Percentiles rank a stretch among this genome's conserved stretches.
Conservation (phyloP, 345 rosid genomes). For the Viola odorata region DNA sequence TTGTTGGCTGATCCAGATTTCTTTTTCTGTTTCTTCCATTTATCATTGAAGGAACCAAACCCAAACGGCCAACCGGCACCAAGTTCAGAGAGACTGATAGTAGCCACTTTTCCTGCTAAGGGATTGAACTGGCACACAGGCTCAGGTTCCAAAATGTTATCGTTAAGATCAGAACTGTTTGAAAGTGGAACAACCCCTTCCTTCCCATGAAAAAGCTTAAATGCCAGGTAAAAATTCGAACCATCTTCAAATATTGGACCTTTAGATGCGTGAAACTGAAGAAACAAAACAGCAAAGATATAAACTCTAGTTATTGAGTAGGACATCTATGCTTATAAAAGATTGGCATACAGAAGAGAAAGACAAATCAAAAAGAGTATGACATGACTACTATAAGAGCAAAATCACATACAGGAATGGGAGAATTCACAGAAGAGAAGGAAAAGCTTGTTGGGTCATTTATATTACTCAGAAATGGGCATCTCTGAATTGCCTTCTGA, state of each 20-base stretch:
- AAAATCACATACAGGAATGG: slow-evolving; percentile 35
- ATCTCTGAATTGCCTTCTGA: slow-evolving; percentile 47
- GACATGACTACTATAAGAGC: background rate
- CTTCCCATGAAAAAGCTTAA: slow-evolving; percentile 78
- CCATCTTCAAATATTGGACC: slow-evolving; percentile 96
- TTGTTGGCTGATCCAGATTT: slow-evolving; percentile 48
- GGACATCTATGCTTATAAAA: background rate
- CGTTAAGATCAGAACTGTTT: slow-evolving; percentile 24
- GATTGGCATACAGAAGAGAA: background rate
- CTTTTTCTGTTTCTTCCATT: slow-evolving; percentile 58
- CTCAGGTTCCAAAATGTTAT: slow-evolving; percentile 23
- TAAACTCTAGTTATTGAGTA: background rate
- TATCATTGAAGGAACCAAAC: slow-evolving; percentile 60
- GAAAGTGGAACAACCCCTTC: slow-evolving; percentile 80
- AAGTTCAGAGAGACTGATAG: slow-evolving; percentile 77
- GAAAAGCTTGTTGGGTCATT: slow-evolving; percentile 67
- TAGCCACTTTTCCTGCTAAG: slow-evolving; percentile 57
- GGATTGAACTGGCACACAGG: slow-evolving; percentile 63
- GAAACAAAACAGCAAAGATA: background rate
- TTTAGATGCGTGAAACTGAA: slow-evolving; percentile 48
- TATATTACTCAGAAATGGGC: slow-evolving; percentile 82
- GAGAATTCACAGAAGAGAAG: slow-evolving; percentile 42
- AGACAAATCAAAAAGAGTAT: background rate
- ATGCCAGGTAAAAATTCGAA: slow-evolving; percentile 60
- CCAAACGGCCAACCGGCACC: slow-evolving; percentile 72